A percentile compares a stretch with the other conserved stretches of the same genome.
These are phyloP conservation scores for Cyclotella atomus DNA, from an alignment of 108 stramenopile species.

Conservation along the genomic window DNA sequence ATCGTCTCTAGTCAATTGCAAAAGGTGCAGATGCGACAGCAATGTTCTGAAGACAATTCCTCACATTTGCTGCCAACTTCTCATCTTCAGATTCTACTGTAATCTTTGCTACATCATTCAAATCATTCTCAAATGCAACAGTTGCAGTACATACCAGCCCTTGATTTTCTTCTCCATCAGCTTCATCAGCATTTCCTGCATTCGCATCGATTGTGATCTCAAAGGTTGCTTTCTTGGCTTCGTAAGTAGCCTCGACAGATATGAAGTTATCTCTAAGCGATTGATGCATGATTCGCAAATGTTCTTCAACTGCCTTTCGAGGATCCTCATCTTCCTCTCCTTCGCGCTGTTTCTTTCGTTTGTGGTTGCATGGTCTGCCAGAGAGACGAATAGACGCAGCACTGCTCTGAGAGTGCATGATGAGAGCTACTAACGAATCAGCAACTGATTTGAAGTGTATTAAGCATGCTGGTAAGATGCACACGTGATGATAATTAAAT, in stretches of 20 bases:
- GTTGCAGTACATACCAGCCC: constrained; percentile 61
- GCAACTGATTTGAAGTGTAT: constrained; percentile 54
- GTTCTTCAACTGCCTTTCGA: constrained; percentile 54
- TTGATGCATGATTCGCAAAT: constrained; percentile 58
- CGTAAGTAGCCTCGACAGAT: constrained; percentile 79
- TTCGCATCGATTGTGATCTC: constrained; percentile 75
- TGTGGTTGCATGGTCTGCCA: constrained; percentile 83
- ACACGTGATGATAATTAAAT: no score
- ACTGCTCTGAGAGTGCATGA: constrained; percentile 92
- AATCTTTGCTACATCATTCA: constrained; percentile 66
- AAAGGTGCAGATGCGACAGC: constrained; percentile 41
- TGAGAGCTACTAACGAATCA: constrained; percentile 88
- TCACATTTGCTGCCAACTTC: constrained; percentile 76
- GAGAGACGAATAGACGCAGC: constrained; percentile 87
- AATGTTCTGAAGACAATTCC: constrained; percentile 70
- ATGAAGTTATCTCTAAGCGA: constrained; percentile 80
- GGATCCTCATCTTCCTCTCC: constrained; percentile 15
- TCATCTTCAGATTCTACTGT: constrained; percentile 77
- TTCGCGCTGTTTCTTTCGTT: constrained; percentile 49
- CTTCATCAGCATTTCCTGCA: constrained; percentile 19
- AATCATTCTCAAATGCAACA: constrained; percentile 64
- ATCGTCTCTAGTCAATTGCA: no score
- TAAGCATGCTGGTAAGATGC: background rate
- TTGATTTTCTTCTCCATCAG: constrained; percentile 45
- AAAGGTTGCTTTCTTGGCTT: constrained; percentile 71